Evolutionary conservation across 139 green algal genomes (phyloP), one percentile per base, ranked within the genome.

Genomic region (Ulvella scutata): DNA sequence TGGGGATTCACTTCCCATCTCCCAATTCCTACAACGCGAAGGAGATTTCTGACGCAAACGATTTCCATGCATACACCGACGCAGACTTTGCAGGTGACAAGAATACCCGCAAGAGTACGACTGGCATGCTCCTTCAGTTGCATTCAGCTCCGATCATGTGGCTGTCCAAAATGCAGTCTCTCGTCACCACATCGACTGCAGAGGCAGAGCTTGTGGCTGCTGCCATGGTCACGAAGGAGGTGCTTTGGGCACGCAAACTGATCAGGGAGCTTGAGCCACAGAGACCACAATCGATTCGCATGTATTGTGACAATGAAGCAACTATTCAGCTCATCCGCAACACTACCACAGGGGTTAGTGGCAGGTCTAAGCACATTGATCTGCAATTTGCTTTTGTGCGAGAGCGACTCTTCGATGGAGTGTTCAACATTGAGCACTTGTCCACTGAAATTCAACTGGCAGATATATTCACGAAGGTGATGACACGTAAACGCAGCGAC

Each of bases 351-450:
- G 10, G 4, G 29, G 9, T 33, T 2, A 79, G 61, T 3, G 17
- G 31, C 37, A 61, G 79, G 0, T 62, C 79, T 7, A 86, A 86
- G 79, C 82, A 86, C 75, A 86, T 84, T 13, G 79, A 86, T 28
- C 61, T 84, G 3, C 29, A 73, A 2, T 51, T 79, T 40, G 74
- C 82, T 62, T 86, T 82, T 62, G 79, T 75, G n/a, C 51, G 79
- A 0, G 74, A 86, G 74, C 40, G 78, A 2, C 76, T 80, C 2
- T 39, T n/a, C 2, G n/a, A 51, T 13, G 29, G 59, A 0, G 78
- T 82, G 3, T 34, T 86, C 3, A 38, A 2, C 7, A 72, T 80
- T 40, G 67, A 43, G 37, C 82, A 77, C 59, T 29, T 67, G 61
- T 35, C 4, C 2, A 81, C 76, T n/a, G 59, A 74, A 1, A 28